Percentiles rank a stretch among this genome's conserved stretches.
Conservation (phyloP, 2,329 filamentous ascomycete genomes). For the Monosporascus sp. region DNA sequence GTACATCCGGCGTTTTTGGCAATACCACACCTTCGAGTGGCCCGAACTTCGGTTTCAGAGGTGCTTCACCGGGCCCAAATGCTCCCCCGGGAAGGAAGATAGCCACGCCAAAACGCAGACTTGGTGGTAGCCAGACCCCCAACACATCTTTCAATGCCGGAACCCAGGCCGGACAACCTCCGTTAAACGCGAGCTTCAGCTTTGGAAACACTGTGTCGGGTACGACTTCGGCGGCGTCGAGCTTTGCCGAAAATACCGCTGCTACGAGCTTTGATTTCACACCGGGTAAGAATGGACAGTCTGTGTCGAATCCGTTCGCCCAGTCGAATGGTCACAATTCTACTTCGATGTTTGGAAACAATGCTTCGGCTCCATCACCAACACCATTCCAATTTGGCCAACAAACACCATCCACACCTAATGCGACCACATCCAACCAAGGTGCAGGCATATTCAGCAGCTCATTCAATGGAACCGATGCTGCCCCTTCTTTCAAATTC, state of each 20-base stretch:
- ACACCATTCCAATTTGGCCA: constrained; percentile 21
- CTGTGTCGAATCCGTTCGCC: constrained; percentile 30
- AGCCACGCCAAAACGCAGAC: neutral
- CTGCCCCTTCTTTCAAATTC: constrained; percentile 32
- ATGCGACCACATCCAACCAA: constrained; percentile 14
- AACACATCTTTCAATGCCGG: neutral
- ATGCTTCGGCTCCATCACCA: constrained; percentile 13
- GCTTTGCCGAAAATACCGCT: constrained; percentile 18
- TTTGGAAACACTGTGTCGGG: constrained; percentile 21
- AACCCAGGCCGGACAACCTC: neutral
- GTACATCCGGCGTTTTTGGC: constrained; percentile 4
- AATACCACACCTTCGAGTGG: constrained; percentile 1
- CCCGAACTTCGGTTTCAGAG: constrained; percentile 8
- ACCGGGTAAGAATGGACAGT: constrained; percentile 23
- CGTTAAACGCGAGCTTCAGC: constrained; percentile 11
- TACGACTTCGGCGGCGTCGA: constrained; percentile 12
- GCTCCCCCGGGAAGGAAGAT: neutral
- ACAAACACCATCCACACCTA: constrained; percentile 18
- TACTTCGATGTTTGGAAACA: constrained; percentile 15
- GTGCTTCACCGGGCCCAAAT: constrained; percentile 1
- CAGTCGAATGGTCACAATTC: constrained; percentile 11
- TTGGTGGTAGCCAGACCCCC: neutral
- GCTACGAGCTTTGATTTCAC: constrained; percentile 32
- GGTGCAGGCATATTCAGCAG: constrained; percentile 16
- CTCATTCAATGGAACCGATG: constrained; percentile 20